Percentiles rank a stretch among this genome's conserved stretches.
Evolutionary conservation across 2,329 filamentous ascomycete species (phyloP).

Genomic region (Claviceps quebecensis): DNA sequence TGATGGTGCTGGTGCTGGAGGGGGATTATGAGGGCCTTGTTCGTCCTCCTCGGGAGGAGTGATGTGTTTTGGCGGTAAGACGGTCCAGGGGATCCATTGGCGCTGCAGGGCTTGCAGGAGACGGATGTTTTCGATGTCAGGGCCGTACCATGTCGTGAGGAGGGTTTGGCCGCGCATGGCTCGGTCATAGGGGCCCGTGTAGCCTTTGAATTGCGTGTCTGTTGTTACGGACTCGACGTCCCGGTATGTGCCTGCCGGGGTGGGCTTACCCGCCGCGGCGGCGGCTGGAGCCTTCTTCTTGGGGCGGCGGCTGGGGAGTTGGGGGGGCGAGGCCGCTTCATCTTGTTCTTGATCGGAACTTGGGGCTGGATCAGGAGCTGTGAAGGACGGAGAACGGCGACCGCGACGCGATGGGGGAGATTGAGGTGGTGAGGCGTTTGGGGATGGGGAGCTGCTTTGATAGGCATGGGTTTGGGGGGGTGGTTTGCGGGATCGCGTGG

Average conservation of each 20-base stretch:
- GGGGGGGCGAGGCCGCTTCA: not conserved
- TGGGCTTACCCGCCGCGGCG: not conserved
- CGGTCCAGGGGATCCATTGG: slow-evolving; percentile 26
- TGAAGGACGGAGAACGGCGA: not conserved
- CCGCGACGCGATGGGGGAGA: slow-evolving; percentile 4
- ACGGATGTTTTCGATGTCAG: slow-evolving; percentile 20
- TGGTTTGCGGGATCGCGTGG: slow-evolving; percentile 22
- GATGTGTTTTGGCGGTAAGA: slow-evolving; percentile 24
- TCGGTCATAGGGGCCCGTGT: slow-evolving; percentile 23
- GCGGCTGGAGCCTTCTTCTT: not conserved
- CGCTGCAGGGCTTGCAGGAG: slow-evolving; percentile 24
- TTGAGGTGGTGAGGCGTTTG: not conserved
- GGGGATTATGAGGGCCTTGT: not conserved
- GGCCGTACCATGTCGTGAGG: slow-evolving; percentile 28
- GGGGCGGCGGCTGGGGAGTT: not conserved
- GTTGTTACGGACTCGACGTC: slow-evolving; percentile 20
- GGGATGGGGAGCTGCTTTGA: slow-evolving; percentile 10
- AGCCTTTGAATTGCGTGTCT: slow-evolving; percentile 19
- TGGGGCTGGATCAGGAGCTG: slow-evolving; percentile 14
- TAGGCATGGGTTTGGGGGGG: slow-evolving; percentile 22
- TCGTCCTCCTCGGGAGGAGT: slow-evolving; percentile 11
- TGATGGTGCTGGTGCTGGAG: not conserved
- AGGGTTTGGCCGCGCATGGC: slow-evolving; percentile 19
- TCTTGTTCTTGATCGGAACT: slow-evolving; percentile 12
- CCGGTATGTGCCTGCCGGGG: slow-evolving; percentile 11